Base-by-base conservation (phyloP, 1,139 yeast genomes). In the Hyphopichia burtonii region DNA sequence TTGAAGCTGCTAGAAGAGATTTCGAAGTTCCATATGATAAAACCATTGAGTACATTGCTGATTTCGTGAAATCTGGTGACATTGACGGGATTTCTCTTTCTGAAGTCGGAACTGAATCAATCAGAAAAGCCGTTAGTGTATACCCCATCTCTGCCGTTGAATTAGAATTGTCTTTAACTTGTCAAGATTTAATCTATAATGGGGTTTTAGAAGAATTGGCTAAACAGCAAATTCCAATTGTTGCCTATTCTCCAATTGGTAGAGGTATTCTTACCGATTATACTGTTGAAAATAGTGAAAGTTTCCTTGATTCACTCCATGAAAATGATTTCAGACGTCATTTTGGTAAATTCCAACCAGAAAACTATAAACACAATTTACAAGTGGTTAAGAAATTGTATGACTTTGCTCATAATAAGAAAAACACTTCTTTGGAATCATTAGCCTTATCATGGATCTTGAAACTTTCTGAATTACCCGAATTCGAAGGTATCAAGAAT, bases 231-330 rank as follows among this genome's bases (percentile, higher is more conserved):
- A 74, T 88, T 43, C 85, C 93, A 8, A 68, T 87, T 31, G 65
- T 86, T 46, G 88, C 91, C 22, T 88, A 89, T 63, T 84, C 95
- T 20, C 96, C 96, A 34, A 69, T 89, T 46, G 83, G 89, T n/a
- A 72, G 86, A 54, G 96, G 96, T 1, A 63, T 82, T 44, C 73
- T 89, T 45, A 83, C 94, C 7, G 94, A 93, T 44, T 49, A 49
- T 40, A 55, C 67, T 14, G 74, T 80, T 44, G 76, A 66, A 36
- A 58, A 72, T 9, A 52, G 64, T 4, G 65, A 66, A 4, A 53
- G 50, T 2, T 68, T 63, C 49, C 51, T 56, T 35, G 40, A 47
- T 7, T 76, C 73, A 42, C 56, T 81, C 36, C 74, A 80, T 18
- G 68, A 68, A 38, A 81, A 76, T 10, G 94, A 85, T 55, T 44